Evolutionary conservation across 164 flowering plant genomes (phyloP).

Genomic region (Nelumbo lutea): DNA sequence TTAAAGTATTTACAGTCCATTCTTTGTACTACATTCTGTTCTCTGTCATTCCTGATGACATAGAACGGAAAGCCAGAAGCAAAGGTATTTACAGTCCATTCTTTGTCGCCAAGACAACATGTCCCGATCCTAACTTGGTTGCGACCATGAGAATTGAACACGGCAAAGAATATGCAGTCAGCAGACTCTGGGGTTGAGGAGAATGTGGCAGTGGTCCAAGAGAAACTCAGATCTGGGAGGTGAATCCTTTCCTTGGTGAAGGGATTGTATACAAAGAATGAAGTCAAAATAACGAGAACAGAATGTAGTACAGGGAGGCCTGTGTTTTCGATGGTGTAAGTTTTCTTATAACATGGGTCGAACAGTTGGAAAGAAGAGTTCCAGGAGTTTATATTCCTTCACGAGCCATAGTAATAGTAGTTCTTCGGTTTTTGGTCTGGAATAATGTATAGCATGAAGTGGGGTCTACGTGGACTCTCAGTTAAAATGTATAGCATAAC

Average conservation of each 20-base stretch:
- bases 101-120: neutral
- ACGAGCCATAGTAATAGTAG: neutral
- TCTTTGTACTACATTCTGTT: no score
- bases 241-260: neutral
- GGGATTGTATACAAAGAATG: neutral
- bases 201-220: neutral
- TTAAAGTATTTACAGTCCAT: no score
- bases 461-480: no score
- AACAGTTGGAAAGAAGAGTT: neutral
- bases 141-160: neutral
- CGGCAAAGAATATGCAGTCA: neutral
- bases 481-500: no score
- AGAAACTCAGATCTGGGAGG: neutral
- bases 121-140: neutral
- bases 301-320: no score
- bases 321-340: neutral
- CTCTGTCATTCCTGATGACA: neutral
- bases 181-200: neutral
- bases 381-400: neutral
- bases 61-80: neutral
- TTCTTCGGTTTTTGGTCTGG: no score
- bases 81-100: neutral
- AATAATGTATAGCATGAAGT: no score
- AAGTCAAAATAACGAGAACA: neutral
- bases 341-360: neutral